Base-by-base conservation (phyloP, 1,284 basidiomycete species). In the Ceratobasidium sp. region DNA sequence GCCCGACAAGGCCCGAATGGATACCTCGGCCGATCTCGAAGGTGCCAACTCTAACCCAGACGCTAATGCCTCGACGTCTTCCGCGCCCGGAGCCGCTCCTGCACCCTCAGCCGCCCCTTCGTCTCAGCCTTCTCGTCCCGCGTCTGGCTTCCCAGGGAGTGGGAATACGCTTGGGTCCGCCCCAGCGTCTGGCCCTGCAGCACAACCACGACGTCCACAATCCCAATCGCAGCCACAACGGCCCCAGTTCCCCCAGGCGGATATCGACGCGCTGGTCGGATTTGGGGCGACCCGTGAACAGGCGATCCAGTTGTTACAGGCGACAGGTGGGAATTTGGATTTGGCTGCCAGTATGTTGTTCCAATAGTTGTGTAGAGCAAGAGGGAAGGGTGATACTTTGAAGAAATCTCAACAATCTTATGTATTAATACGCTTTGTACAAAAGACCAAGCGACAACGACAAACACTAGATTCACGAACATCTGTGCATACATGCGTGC, bases 291-390 rank as follows among this genome's bases (percentile, higher is more conserved):
- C 90, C 20, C 87, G 92, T 77, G 92, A 94, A 67, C 86, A 93
- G 42, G 97, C 97, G 0, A 90, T 95, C 17, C 89, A 89, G 71
- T 88, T 93, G 28, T 86, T 99, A 75, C 90, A 93, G 26, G 94
- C 94, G 5, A 89, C 94, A 1, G 91, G 90, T 1, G 97, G 97
- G 0, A 96, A 97, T 82, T 87, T 96, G 6, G 96, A 98, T 79
- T 87, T 94, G 23, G 96, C 97, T 2, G 96, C 95, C 3, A 95
- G 94, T 48, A 86, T 97, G 84, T 84, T 98, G 68, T 98, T 98
- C 83, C 33, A 70, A n/a, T 52, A n/a, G 13, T 7, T 17, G 17
- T 26, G 62, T 64, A 17, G 6, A 38, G 44, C 40, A 54, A 38
- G n/a, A 50, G 61, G 17, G 26, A 28, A 38, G 15, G 17, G 38